phyloP scores from a whole-genome alignment of 192 early-diverging fungal species.

The Bifiguratus adelaidae region DNA sequence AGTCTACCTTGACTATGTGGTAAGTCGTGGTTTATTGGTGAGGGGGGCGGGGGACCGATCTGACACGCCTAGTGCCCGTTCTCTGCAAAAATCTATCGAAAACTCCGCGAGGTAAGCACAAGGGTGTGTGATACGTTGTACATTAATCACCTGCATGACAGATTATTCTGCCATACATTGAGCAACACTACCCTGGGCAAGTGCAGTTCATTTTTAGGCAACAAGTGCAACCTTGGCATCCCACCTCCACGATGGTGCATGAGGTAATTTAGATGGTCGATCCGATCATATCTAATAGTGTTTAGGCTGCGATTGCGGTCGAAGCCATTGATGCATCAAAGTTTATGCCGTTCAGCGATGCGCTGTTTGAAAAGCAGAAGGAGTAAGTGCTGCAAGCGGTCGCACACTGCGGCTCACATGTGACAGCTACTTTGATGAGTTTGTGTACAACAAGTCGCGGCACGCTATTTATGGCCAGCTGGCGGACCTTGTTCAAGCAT shows the following conservation, averaged over 20 bases:
- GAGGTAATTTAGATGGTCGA: slow-evolving; percentile 29
- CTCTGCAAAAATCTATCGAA: slow-evolving; percentile 49
- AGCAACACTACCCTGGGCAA: slow-evolving; percentile 21
- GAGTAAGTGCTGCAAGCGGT: slow-evolving; percentile 19
- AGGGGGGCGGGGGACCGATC: background rate
- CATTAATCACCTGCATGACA: slow-evolving; percentile 1
- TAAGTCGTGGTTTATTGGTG: slow-evolving; percentile 4
- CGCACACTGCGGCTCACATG: background rate
- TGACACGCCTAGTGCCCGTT: slow-evolving; percentile 39
- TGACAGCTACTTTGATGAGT: slow-evolving; percentile 50
- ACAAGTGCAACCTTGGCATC: slow-evolving; percentile 85
- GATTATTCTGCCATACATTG: slow-evolving; percentile 43
- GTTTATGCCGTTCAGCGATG: slow-evolving; percentile 40
- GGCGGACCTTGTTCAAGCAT: slow-evolving; percentile 27
- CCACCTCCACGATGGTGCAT: slow-evolving; percentile 56
- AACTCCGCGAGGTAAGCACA: slow-evolving; percentile 18
- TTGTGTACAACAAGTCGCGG: slow-evolving; percentile 42
- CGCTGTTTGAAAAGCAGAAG: slow-evolving; percentile 47
- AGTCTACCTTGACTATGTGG: slow-evolving; percentile 43
- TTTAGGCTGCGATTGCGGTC: slow-evolving; percentile 54
- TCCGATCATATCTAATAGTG: background rate
- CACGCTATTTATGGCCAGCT: slow-evolving; percentile 37
- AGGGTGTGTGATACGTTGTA: background rate
- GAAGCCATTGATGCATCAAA: slow-evolving; percentile 38
- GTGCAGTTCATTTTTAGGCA: slow-evolving; percentile 65